Evolutionary conservation across 2,329 filamentous ascomycete genomes (phyloP), one percentile per base, ranked within the genome.

Genomic region (Diaporthe sp.): DNA sequence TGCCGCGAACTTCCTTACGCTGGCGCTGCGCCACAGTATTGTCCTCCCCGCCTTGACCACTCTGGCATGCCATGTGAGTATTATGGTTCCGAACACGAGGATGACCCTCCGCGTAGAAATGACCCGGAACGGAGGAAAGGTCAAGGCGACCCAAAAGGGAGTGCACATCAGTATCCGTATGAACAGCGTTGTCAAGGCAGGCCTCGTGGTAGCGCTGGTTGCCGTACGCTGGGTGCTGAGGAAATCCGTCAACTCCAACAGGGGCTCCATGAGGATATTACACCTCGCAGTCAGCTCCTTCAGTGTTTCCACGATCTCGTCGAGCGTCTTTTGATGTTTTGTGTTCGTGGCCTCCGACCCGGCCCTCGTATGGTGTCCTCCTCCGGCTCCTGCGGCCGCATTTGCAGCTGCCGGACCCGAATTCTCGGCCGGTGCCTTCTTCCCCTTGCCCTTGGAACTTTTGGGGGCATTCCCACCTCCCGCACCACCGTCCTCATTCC

Each of bases 271-370:
- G 25, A 99, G 87, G 71, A 98, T 93, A 83, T 98, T 98, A 84
- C 97, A 98, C 67, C 97, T 91, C 7, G 93, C 94, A 0, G 96
- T 98, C 79, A 99, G 95, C 78, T 95, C 92, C 82, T 95, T 95
- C 59, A 99, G 86, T 0, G 95, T 98, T 79, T 98, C 96, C 74
- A 99, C 94, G 76, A 99, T 99, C 85, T 99, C 97, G 82, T 99
- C 97, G 71, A 99, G 85, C 69, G 95, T 98, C 87, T 98, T 98
- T 81, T 98, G 95, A 80, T 97, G 94, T 76, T 93, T 92, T 57
- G 92, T 93, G 76, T 89, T 92, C 9, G 89, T 91, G 22, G 85
- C 82, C 79, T 95, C 94, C 12, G 89, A 49, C 84, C 82, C 28
- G 84, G 85, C n/a, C 86, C 82, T 73, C 84, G 83, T 77, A 89